A percentile compares a stretch with the other conserved stretches of the same genome.
phyloP scores from a whole-genome alignment of 768 basidiomycete species.

The Boletus coccyginus region DNA sequence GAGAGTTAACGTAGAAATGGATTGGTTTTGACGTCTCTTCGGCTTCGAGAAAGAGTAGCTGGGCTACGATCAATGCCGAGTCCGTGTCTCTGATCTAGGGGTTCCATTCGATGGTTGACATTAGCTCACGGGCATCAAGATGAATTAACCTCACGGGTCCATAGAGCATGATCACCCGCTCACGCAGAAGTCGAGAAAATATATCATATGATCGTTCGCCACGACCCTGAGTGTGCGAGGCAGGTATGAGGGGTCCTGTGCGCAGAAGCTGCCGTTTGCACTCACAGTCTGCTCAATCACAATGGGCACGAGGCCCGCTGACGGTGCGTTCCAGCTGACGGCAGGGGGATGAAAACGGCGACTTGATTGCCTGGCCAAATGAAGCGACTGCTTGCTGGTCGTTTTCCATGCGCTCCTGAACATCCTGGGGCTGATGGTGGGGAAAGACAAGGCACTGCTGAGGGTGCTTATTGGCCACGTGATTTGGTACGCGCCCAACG shows the following conservation, averaged over 20 bases:
- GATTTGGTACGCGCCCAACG: conserved; percentile 16
- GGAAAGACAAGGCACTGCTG: not conserved
- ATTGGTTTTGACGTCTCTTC: conserved; percentile 94
- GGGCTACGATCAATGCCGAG: conserved; percentile 85
- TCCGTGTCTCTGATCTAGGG: conserved; percentile 84
- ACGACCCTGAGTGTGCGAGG: conserved; percentile 52
- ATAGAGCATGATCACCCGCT: conserved; percentile 93
- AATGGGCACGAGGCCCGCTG: conserved; percentile 78
- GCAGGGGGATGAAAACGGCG: conserved; percentile 57
- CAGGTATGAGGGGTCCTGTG: conserved; percentile 13
- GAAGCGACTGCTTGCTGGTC: conserved; percentile 14
- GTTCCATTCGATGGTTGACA: conserved; percentile 11
- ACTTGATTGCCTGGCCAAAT: conserved; percentile 16
- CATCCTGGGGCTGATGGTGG: conserved; percentile 21
- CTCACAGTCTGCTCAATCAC: conserved; percentile 90
- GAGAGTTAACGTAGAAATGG: conserved; percentile 95
- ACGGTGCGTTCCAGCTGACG: conserved; percentile 42
- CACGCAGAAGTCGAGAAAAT: conserved; percentile 88
- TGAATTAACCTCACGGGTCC: conserved; percentile 65
- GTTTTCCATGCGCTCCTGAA: conserved; percentile 28
- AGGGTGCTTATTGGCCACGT: conserved; percentile 22
- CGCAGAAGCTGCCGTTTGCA: conserved; percentile 3
- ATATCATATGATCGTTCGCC: conserved; percentile 94
- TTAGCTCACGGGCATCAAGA: conserved; percentile 7
- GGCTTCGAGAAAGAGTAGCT: conserved; percentile 93